phyloP scores from a whole-genome alignment of 192 early-diverging fungal genomes.

The Gigaspora rosea region DNA sequence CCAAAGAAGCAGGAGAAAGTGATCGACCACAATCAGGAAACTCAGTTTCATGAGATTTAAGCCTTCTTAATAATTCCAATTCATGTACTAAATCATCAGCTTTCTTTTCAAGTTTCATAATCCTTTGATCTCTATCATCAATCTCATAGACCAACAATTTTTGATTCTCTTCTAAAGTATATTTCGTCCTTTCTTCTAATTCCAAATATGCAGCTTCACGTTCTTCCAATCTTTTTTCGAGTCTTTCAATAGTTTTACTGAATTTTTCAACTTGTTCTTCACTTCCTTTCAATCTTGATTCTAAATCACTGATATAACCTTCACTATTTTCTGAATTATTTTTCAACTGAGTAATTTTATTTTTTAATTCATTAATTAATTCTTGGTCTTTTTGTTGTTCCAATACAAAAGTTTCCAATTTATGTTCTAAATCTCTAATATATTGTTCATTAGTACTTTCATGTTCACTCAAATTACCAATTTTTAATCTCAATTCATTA shows the following conservation, averaged over 20 bases:
- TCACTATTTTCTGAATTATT: too few species aligned
- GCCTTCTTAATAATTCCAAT: neutral
- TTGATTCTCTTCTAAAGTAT: neutral
- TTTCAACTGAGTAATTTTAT: too few species aligned
- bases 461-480: neutral
- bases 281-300: too few species aligned
- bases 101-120: neutral
- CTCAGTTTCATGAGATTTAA: too few species aligned
- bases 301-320: too few species aligned
- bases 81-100: neutral
- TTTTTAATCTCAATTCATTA: neutral
- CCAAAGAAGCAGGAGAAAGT: neutral
- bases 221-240: too few species aligned
- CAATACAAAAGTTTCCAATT: neutral
- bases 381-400: conserved; percentile 1
- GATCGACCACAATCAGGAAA: neutral
- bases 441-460: neutral
- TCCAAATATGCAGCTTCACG: too few species aligned
- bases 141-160: neutral
- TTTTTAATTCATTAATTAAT: too few species aligned
- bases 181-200: too few species aligned
- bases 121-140: neutral
- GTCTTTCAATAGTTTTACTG: too few species aligned
- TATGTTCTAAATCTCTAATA: neutral
- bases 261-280: too few species aligned